Evolutionary conservation across 768 basidiomycete species (phyloP), one percentile per base, ranked within the genome.

Genomic region (Termitomyces sp.): DNA sequence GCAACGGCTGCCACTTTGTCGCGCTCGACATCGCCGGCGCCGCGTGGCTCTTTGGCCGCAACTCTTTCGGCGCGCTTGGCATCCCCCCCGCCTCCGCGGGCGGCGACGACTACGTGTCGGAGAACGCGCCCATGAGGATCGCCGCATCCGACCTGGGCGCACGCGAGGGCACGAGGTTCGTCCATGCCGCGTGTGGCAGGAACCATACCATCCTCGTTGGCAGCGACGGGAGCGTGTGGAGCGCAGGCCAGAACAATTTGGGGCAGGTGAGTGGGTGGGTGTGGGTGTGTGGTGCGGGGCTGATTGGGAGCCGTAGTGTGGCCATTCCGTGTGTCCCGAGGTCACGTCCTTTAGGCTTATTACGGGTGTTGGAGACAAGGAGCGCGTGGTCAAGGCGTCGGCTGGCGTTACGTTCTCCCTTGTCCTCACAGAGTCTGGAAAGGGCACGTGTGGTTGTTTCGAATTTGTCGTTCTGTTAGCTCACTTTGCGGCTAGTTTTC

Each of bases 41-140:
- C 38, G 96, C 94, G 9, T 95, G 92, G 87, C 71, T 98, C 63
- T 92, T 95, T 67, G 96, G 96, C 7, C 85, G 93, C 53, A 93
- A 92, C 71, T 84, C 83, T 40, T 85, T 78, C 56, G 76, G 81
- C 56, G 81, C 82, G 42, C 78, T 94, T 4, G 66, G 66, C 1
- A 62, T 67, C 10, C 58, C 65, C 1, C 54, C 62, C 1, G 89
- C 90, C n/a, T 73, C 84, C 9, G 64, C 81, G 14, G 76, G 73
- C n/a, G 76, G 73, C 27, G 75, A 77, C 57, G 82, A 83, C 56
- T 77, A 72, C 58, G 78, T 94, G 59, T 89, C 89, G 17, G 90
- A 94, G 75, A 86, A 83, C 69, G 81, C 85, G 58, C 90, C 92
- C 19, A 78, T 80, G 67, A 77, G 79, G 56, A 63, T 92, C 43